phyloP scores from a whole-genome alignment of 2,329 filamentous ascomycete genomes.

The Paramyrothecium sp. region DNA sequence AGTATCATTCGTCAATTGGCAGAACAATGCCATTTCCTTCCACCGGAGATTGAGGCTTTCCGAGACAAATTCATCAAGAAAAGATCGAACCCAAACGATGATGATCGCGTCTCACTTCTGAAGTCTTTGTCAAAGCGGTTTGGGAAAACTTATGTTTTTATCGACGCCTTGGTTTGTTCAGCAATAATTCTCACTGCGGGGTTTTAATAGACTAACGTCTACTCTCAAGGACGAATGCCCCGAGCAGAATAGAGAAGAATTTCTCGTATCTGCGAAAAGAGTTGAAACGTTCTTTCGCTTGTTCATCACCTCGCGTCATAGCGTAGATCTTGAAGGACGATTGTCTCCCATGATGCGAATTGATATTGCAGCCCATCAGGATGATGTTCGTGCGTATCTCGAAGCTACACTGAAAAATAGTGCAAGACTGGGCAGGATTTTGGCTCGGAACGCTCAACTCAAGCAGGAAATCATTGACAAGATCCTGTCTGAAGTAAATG shows the following conservation, averaged over 20 bases:
- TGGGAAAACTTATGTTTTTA: conserved; percentile 5
- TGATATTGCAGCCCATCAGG: conserved; percentile 1
- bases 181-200: too few species aligned
- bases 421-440: conserved; percentile 4
- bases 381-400: conserved; percentile 6
- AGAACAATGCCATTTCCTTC: conserved; percentile 6
- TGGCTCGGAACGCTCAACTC: conserved; percentile 2
- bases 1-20: conserved; percentile 7
- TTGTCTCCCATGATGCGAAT: conserved; percentile 2
- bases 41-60: conserved; percentile 5
- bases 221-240: conserved; percentile 11
- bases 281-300: conserved; percentile 4
- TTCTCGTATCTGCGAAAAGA: conserved; percentile 3
- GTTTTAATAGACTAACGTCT: too few species aligned
- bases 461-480: conserved; percentile 1
- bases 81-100: conserved; percentile 6
- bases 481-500: conserved; percentile 5
- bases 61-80: conserved; percentile 7
- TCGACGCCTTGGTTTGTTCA: conserved; percentile 8
- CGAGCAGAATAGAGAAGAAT: conserved; percentile 3
- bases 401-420: conserved; percentile 1
- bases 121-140: conserved; percentile 3
- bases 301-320: conserved; percentile 6
- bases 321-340: conserved; percentile 3
- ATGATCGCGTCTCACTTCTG: conserved; percentile 6